phyloP scores from a whole-genome alignment of 2,329 filamentous ascomycete species.

The Eutypa lata region DNA sequence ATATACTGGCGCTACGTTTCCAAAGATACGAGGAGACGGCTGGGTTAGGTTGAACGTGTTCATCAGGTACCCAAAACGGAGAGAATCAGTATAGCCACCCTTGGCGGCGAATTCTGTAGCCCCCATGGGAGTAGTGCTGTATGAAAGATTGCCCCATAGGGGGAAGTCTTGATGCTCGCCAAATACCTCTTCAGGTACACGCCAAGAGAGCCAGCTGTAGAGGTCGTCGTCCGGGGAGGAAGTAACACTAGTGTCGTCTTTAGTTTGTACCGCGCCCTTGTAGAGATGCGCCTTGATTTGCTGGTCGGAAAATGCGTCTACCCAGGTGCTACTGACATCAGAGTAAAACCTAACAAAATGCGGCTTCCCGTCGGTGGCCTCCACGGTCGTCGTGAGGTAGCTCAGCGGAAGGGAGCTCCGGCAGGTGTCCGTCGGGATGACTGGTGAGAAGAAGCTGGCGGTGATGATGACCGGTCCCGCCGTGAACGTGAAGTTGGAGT shows the following conservation, averaged over 20 bases:
- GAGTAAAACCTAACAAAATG: conserved; percentile 63
- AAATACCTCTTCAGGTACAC: conserved; percentile 70
- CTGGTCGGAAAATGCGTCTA: conserved; percentile 66
- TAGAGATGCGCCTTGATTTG: conserved; percentile 66
- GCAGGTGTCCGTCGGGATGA: conserved; percentile 74
- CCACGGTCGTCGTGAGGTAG: conserved; percentile 68
- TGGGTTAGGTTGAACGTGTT: conserved; percentile 53
- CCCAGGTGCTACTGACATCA: conserved; percentile 72
- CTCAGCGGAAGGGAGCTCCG: conserved; percentile 76
- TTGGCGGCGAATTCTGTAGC: conserved; percentile 18
- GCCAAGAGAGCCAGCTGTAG: conserved; percentile 53
- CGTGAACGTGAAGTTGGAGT: conserved; percentile 43
- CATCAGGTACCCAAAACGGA: conserved; percentile 63
- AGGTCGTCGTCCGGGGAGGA: conserved; percentile 69
- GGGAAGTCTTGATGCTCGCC: conserved; percentile 58
- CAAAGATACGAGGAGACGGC: conserved; percentile 63
- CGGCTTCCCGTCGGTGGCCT: conserved; percentile 44
- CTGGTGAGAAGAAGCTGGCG: conserved; percentile 65
- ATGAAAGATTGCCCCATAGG: conserved; percentile 66
- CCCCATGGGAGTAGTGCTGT: conserved; percentile 47
- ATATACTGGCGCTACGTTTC: conserved; percentile 69
- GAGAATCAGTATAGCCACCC: conserved; percentile 18
- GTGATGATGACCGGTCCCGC: conserved; percentile 32
- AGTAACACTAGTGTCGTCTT: conserved; percentile 25
- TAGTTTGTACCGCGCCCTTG: conserved; percentile 35